Base-by-base conservation (phyloP, 2,329 filamentous ascomycete species). In the Sporothrix euskadiensis region DNA sequence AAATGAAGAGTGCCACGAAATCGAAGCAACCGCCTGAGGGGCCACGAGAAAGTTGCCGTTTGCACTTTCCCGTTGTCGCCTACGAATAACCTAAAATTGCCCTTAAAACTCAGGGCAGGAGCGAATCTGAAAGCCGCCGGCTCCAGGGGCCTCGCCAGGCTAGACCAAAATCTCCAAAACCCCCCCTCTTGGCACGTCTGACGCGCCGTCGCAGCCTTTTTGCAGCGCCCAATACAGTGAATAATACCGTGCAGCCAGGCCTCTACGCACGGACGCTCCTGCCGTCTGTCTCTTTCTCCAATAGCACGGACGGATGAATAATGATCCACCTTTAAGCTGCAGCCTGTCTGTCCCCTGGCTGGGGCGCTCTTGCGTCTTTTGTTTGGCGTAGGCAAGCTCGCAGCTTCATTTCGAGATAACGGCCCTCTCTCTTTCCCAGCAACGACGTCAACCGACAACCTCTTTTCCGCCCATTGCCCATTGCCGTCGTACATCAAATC, bases 271-370 rank as follows among this genome's bases (percentile, higher is more conserved):
- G 57, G 57, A 35, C 57, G 61, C 35, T 26, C 35, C n/a, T 65
- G 12, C 61, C 61, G 32, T 59, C 9, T 35, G 8, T 5, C 35
- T 26, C 35, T 35, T 35, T 35, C 30, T 26, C 49, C 44, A 39
- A 56, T 32, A 8, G 12, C 22, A 44, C 26, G 56, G 22, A 10
- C 54, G 71, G 71, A 66, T 65, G 47, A 72, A 72, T 52, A 66
- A 72, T 72, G 71, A 72, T 72, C 71, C 71, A 71, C 56, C 57
- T 71, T 63, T 22, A 57, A 44, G 39, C 52, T 70, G 68, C 52
- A 70, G 68, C 68, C 68, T 59, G 49, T 22, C 68, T 59, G 49
- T 22, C 44, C 16, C 63, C 44, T 68, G 10, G 14, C 65, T 35
- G 19, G 68, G 66, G 19, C 47, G 66, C n/a, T 57, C 19, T 71